Conservation (phyloP, 177 flowering plant genomes). For the Tripterygium wilfordii region DNA sequence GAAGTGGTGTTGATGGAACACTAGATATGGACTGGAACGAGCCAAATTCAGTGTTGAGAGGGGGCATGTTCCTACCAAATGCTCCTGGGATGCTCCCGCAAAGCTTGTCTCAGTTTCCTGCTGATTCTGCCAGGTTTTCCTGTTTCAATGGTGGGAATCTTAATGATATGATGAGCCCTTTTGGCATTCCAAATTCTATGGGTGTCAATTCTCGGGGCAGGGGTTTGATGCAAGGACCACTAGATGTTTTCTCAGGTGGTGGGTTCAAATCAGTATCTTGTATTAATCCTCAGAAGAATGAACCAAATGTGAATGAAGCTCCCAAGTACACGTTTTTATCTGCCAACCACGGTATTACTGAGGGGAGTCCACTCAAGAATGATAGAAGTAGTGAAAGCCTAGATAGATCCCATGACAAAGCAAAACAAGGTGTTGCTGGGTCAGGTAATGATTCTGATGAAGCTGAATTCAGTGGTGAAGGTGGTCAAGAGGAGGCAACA, state of each 20-base stretch:
- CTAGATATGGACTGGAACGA: constrained; percentile 54
- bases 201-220: constrained; percentile 35
- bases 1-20: constrained; percentile 23
- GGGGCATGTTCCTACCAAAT: constrained; percentile 39
- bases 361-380: constrained; percentile 42
- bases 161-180: constrained; percentile 52
- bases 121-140: constrained; percentile 88
- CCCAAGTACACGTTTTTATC: constrained; percentile 38
- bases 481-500: constrained; percentile 39
- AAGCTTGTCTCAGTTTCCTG: constrained; percentile 67
- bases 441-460: constrained; percentile 63
- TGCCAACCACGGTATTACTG: constrained; percentile 23
- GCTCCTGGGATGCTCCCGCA: constrained; percentile 51
- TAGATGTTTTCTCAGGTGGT: constrained; percentile 24
- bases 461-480: constrained; percentile 56
- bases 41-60: constrained; percentile 37
- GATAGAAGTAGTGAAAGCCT: constrained; percentile 34
- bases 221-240: constrained; percentile 30
- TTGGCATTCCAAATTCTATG: constrained; percentile 31
- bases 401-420: constrained; percentile 37
- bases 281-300: constrained; percentile 34
- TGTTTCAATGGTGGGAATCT: constrained; percentile 70
- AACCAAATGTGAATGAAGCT: constrained; percentile 22
- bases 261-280: constrained; percentile 24
- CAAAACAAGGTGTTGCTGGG: constrained; percentile 34